Percentiles rank a stretch among this genome's conserved stretches.
phyloP scores from a whole-genome alignment of 2,329 filamentous ascomycete species.

The Pseudogymnoascus pannorum region DNA sequence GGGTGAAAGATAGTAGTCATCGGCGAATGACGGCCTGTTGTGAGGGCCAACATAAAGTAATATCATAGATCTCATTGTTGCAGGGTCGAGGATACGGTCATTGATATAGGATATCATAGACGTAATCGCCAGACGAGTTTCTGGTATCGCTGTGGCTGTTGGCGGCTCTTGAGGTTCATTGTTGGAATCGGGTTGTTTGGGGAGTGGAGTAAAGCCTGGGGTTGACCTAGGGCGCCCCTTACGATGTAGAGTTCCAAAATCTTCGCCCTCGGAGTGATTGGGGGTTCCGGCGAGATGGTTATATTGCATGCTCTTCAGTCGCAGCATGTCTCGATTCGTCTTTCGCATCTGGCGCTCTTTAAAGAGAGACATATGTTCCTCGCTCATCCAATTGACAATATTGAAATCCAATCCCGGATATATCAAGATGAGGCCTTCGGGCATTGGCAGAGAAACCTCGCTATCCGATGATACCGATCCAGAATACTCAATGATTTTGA shows the following conservation, averaged over 20 bases:
- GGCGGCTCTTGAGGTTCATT: background rate
- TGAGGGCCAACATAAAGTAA: constrained; percentile 94
- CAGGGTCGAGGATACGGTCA: constrained; percentile 85
- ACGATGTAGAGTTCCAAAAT: constrained; percentile 13
- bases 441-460: constrained; percentile 58
- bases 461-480: constrained; percentile 48
- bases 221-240: background rate
- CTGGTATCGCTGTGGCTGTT: background rate
- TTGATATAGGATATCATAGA: constrained; percentile 99
- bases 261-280: constrained; percentile 70
- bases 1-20: constrained; percentile 84
- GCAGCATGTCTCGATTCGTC: constrained; percentile 70
- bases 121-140: constrained; percentile 82
- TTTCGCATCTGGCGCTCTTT: constrained; percentile 71
- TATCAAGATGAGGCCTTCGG: constrained; percentile 74
- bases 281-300: constrained; percentile 76
- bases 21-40: constrained; percentile 84
- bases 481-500: constrained; percentile 73
- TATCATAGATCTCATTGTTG: constrained; percentile 99
- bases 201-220: background rate
- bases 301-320: constrained; percentile 84
- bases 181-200: background rate
- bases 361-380: constrained; percentile 93
- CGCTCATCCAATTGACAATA: constrained; percentile 98
- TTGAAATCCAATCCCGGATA: constrained; percentile 95